phyloP scores from a whole-genome alignment of 116 monocot species.

The Cymodocea nodosa region DNA sequence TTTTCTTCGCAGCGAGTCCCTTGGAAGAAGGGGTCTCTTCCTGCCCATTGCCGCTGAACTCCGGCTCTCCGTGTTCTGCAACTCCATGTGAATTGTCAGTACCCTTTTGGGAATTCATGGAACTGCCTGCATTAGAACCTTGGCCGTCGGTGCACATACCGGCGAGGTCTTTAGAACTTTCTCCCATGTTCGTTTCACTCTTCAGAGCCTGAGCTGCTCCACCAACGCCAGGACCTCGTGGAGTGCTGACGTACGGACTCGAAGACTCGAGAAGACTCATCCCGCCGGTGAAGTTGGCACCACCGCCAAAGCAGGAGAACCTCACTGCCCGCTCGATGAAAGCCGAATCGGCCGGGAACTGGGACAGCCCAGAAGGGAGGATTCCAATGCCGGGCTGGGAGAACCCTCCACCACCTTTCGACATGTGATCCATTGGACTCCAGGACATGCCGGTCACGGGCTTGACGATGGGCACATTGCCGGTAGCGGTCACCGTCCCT shows the following conservation, averaged over 20 bases:
- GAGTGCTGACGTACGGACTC: constrained; percentile 1
- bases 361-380: constrained; percentile 34
- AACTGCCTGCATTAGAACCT: constrained; percentile 13
- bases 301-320: constrained; percentile 50
- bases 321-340: constrained; percentile 77
- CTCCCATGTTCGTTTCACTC: constrained; percentile 11
- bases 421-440: constrained; percentile 13
- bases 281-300: constrained; percentile 12
- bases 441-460: constrained; percentile 17
- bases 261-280: constrained; percentile 18
- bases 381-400: constrained; percentile 10
- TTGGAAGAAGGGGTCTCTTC: constrained; percentile 25
- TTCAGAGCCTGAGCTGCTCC: constrained; percentile 16
- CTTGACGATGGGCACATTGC: constrained; percentile 6
- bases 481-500: background rate
- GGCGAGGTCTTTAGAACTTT: constrained; percentile 4
- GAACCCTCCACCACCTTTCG: constrained; percentile 18
- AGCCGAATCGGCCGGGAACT: constrained; percentile 52
- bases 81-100: constrained; percentile 9
- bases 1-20: constrained; percentile 32
- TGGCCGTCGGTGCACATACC: background rate
- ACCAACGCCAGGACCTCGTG: background rate
- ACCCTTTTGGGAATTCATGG: constrained; percentile 16
- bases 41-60: constrained; percentile 29
- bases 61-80: constrained; percentile 25